Base-by-base conservation (phyloP, 441 rosid species). In the Dalechampia spathulata region DNA sequence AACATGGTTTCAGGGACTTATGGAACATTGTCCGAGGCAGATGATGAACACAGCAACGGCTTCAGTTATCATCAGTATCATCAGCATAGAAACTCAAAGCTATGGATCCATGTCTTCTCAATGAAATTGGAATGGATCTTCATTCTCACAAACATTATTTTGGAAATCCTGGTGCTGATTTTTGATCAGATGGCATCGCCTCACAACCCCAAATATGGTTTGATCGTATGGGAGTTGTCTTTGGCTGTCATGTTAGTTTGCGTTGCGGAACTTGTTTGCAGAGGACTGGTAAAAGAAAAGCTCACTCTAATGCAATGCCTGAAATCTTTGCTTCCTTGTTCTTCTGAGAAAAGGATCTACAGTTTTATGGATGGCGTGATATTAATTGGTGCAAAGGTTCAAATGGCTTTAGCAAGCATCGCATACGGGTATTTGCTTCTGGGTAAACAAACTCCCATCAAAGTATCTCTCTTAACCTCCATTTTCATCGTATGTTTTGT, bases 301-400 rank as follows among this genome's bases (percentile, higher is more conserved):
- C 28, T 57, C 6, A 57, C 16, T 6, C 4, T 57, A 22, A 20
- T 57, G 3, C 52, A 57, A 36, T 57, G 52, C 10, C 46, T 57
- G 52, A 57, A 57, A 46, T 57, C 52, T 22, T 5, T 57, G 45
- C 4, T 57, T 57, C 61, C 52, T 6, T 57, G 34, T 46, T 57
- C 44, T 34, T 57, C 61, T 30, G 55, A 51, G 11, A 51, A 51
- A 27, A 32, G 20, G 38, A 40, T 41, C 3, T 51, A 51, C 9
- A 34, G 55, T n/a, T 51, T 51, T 6, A 16, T 27, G 14, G 55
- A 51, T 32, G 40, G 26, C 4, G 7, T 51, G 4, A 8, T 51
- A 7, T 34, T 51, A 1, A 13, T n/a, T 32, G 39, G 7, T 32
- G 55, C 55, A 11, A 51, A 51, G 27, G 41, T 51, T 34, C 55